Percentiles rank a stretch among this genome's conserved stretches.
Conservation (phyloP, 495 filamentous ascomycete species). For the Thermothielavioides terrestris region DNA sequence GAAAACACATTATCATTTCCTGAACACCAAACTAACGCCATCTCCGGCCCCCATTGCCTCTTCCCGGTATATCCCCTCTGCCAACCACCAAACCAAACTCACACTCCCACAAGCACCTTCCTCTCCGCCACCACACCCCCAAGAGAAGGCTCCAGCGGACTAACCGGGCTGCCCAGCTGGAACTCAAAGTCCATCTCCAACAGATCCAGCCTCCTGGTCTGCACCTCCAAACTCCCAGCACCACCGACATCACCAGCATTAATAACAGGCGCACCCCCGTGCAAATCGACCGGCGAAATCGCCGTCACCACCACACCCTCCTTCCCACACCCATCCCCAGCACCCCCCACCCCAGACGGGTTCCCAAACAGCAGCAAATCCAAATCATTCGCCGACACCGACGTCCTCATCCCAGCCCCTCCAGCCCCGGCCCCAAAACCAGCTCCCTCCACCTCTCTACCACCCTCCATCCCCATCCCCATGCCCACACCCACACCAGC, state of each 20-base stretch:
- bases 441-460: too few relatives aligned
- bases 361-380: constrained; percentile 5
- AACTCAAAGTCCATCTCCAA: constrained; percentile 8
- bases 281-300: constrained; percentile 6
- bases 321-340: neutral
- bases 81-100: neutral
- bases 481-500: too few relatives aligned
- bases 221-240: neutral
- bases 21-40: too few relatives aligned
- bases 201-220: too few relatives aligned
- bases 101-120: neutral
- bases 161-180: constrained; percentile 10
- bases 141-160: constrained; percentile 5
- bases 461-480: neutral
- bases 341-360: neutral
- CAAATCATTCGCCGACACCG: constrained; percentile 2
- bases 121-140: neutral
- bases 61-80: neutral
- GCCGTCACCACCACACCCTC: neutral
- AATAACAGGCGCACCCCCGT: neutral
- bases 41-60: neutral
- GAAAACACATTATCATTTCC: too few relatives aligned
- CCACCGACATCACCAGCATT: neutral
- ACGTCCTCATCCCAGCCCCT: neutral
- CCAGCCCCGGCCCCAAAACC: too few relatives aligned